A percentile compares a stretch with the other conserved stretches of the same genome.
Evolutionary conservation across 2,329 filamentous ascomycete genomes (phyloP).

Genomic region (Eutypella sp.): DNA sequence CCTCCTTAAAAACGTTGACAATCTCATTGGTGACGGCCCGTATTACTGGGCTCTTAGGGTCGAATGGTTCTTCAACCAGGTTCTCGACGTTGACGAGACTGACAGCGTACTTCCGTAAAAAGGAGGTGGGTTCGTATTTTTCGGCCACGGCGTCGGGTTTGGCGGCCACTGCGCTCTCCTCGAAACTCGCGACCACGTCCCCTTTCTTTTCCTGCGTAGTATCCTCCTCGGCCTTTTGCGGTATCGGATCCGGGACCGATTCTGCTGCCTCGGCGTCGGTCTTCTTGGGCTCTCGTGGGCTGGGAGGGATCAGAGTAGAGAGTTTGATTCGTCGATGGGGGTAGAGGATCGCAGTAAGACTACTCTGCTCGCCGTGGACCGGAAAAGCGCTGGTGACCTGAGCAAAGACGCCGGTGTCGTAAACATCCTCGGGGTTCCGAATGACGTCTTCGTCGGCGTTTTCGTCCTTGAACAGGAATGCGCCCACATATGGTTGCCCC

Average conservation of each 20-base stretch:
- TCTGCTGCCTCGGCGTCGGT: slow-evolving; percentile 45
- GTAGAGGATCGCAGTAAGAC: slow-evolving; percentile 89
- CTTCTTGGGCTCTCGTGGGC: slow-evolving; percentile 46
- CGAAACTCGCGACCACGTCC: slow-evolving; percentile 94
- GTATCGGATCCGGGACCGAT: slow-evolving; percentile 53
- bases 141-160: slow-evolving; percentile 45
- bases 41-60: slow-evolving; percentile 84
- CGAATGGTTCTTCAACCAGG: slow-evolving; percentile 79
- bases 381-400: slow-evolving; percentile 97
- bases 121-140: slow-evolving; percentile 81
- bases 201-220: slow-evolving; percentile 66
- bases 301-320: slow-evolving; percentile 72
- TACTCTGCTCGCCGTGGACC: slow-evolving; percentile 76
- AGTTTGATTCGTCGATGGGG: slow-evolving; percentile 93
- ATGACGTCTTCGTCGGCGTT: slow-evolving; percentile 92
- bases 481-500: slow-evolving; percentile 94
- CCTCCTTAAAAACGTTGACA: slow-evolving; percentile 97
- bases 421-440: slow-evolving; percentile 82
- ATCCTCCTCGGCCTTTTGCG: slow-evolving; percentile 51
- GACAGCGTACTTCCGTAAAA: slow-evolving; percentile 85
- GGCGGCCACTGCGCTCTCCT: slow-evolving; percentile 68
- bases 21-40: slow-evolving; percentile 95
- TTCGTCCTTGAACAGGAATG: slow-evolving; percentile 95
- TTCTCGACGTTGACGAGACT: slow-evolving; percentile 96
- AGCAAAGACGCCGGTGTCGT: slow-evolving; percentile 94